Conservation (phyloP, 139 green algal genomes). For the Mesotaenium endlicherianum region DNA sequence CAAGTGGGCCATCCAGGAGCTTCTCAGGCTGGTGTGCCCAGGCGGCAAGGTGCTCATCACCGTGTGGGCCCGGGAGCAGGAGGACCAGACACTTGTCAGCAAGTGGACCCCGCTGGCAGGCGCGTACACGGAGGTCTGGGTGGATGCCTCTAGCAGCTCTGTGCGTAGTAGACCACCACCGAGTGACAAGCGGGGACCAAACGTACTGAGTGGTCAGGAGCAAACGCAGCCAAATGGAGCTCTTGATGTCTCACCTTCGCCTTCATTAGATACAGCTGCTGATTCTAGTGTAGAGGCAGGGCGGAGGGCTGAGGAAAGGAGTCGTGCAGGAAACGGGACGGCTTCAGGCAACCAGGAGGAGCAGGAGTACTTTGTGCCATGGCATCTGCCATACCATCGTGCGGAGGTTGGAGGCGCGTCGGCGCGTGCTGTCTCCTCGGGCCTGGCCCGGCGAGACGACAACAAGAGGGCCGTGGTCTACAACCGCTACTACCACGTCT, state of each 20-base stretch:
- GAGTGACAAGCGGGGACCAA: neutral
- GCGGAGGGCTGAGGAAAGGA: too few relatives aligned
- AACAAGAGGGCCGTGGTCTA: slow-evolving; percentile 81
- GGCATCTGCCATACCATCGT: slow-evolving; percentile 90
- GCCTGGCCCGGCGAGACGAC: slow-evolving; percentile 54
- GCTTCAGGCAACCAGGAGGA: neutral
- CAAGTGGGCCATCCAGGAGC: slow-evolving; percentile 67
- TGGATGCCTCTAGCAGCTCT: neutral
- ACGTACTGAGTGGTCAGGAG: too few relatives aligned
- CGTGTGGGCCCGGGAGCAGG: slow-evolving; percentile 91
- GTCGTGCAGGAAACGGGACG: neutral
- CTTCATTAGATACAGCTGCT: too few relatives aligned
- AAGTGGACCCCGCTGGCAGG: slow-evolving; percentile 77
- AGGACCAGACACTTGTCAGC: slow-evolving; percentile 78
- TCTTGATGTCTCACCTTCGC: neutral
- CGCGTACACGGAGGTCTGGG: slow-evolving; percentile 16
- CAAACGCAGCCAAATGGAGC: too few relatives aligned
- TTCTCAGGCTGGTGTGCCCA: slow-evolving; percentile 69
- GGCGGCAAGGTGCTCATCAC: slow-evolving; percentile 61
- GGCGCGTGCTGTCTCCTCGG: slow-evolving; percentile 5
- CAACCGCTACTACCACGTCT: slow-evolving; percentile 97
- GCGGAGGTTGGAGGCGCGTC: slow-evolving; percentile 55
- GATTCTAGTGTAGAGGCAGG: too few relatives aligned
- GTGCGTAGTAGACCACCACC: neutral
- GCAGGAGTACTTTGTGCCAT: slow-evolving; percentile 93